Conservation (phyloP, 179 eudicot genomes). For the Pouteria campechiana region DNA sequence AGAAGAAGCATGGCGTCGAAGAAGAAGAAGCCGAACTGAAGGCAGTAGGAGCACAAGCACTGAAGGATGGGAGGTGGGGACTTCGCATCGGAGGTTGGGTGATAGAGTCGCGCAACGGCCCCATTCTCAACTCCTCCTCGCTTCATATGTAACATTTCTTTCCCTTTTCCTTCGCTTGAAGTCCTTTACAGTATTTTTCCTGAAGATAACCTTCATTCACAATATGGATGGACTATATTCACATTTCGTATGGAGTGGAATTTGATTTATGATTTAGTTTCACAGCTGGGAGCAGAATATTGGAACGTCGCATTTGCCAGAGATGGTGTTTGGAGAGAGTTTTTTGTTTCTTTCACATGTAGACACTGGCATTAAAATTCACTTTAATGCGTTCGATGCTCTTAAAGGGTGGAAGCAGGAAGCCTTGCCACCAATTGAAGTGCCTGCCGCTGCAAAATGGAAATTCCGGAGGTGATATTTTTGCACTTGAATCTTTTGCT, state of each 20-base stretch:
- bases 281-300: conserved; percentile 91
- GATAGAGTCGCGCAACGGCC: conserved; percentile 42
- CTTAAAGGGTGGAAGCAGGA: conserved; percentile 79
- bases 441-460: conserved; percentile 96
- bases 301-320: conserved; percentile 75
- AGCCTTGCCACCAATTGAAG: conserved; percentile 90
- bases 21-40: conserved; percentile 30
- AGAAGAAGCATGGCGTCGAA: conserved; percentile 37
- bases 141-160: conserved; percentile 28
- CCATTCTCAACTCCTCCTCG: conserved; percentile 39
- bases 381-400: conserved; percentile 88
- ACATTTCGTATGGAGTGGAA: not conserved
- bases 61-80: conserved; percentile 41
- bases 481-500: too few species aligned
- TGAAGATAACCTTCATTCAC: not conserved
- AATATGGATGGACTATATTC: not conserved
- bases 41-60: conserved; percentile 43
- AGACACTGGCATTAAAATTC: conserved; percentile 47
- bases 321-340: conserved; percentile 87
- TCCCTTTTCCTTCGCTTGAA: conserved; percentile 1
- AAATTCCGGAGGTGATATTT: conserved; percentile 54
- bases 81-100: conserved; percentile 59
- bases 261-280: not conserved
- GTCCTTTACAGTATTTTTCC: not conserved
- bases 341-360: conserved; percentile 58